Evolutionary conservation across 768 basidiomycete species (phyloP).

Genomic region (Naganishia vaughanmartiniae): DNA sequence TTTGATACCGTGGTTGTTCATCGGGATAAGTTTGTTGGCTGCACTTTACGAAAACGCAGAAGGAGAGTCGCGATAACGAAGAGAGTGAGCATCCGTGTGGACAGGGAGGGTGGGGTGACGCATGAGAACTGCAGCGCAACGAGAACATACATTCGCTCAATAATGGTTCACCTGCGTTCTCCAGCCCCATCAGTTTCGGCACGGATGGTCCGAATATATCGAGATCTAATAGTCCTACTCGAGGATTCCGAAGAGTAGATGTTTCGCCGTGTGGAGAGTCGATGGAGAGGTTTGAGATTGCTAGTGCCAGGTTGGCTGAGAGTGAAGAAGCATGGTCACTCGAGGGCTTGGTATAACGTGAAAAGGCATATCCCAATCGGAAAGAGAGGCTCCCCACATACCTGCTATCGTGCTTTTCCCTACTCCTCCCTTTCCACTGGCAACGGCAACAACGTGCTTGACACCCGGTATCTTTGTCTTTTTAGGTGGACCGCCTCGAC

Average conservation of each 20-base stretch:
- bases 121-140: neutral
- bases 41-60: neutral
- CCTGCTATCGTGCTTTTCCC: slow-evolving; percentile 93
- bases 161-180: slow-evolving; percentile 70
- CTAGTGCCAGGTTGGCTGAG: slow-evolving; percentile 12
- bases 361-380: neutral
- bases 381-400: slow-evolving; percentile 51
- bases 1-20: slow-evolving; percentile 81
- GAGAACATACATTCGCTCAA: slow-evolving; percentile 62
- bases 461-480: slow-evolving; percentile 61
- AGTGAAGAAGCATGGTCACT: neutral
- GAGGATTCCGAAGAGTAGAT: slow-evolving; percentile 75
- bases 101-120: too few species aligned
- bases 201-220: slow-evolving; percentile 95
- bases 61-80: neutral
- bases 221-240: slow-evolving; percentile 85
- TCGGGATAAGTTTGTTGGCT: slow-evolving; percentile 76
- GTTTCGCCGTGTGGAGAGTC: neutral
- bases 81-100: neutral
- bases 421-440: slow-evolving; percentile 92
- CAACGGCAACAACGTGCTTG: slow-evolving; percentile 74
- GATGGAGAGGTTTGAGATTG: slow-evolving; percentile 19
- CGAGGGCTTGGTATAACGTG: neutral
- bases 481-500: slow-evolving; percentile 51
- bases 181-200: slow-evolving; percentile 88